These are phyloP conservation scores for Rhizophagus clarus DNA, from an alignment of 192 early-diverging fungal genomes.

Conservation along the genomic window DNA sequence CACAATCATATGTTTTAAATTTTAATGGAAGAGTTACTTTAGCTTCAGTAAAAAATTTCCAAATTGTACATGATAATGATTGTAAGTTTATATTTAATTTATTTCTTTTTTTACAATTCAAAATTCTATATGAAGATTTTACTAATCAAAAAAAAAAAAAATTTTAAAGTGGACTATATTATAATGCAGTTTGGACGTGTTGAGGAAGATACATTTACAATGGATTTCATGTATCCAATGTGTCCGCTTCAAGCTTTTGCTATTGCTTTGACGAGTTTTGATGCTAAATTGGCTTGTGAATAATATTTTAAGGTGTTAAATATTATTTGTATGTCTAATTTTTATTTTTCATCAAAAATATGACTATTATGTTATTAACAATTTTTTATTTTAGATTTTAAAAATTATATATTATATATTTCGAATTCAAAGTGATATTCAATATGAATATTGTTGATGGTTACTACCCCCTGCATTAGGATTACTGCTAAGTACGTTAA, in stretches of 20 bases:
- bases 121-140: no score
- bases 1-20: constrained; percentile 89
- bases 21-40: constrained; percentile 87
- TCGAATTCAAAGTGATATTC: no score
- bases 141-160: no score
- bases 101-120: no score
- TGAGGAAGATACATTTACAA: constrained; percentile 73
- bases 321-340: no score
- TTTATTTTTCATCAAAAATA: no score
- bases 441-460: no score
- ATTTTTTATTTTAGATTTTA: no score
- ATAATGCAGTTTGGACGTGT: constrained; percentile 93
- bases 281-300: constrained; percentile 90
- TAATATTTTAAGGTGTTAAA: constrained; percentile 41
- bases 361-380: no score
- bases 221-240: constrained; percentile 93
- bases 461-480: no score
- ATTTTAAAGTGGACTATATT: constrained; percentile 80
- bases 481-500: no score
- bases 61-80: constrained; percentile 91
- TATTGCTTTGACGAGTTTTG: constrained; percentile 87
- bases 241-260: constrained; percentile 86
- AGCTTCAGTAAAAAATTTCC: constrained; percentile 97
- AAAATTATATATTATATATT: no score
- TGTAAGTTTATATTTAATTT: constrained; percentile 48